Percentiles rank a stretch among this genome's conserved stretches.
Conservation (phyloP, 1,284 basidiomycete species). For the Rugosomyces carneus region DNA sequence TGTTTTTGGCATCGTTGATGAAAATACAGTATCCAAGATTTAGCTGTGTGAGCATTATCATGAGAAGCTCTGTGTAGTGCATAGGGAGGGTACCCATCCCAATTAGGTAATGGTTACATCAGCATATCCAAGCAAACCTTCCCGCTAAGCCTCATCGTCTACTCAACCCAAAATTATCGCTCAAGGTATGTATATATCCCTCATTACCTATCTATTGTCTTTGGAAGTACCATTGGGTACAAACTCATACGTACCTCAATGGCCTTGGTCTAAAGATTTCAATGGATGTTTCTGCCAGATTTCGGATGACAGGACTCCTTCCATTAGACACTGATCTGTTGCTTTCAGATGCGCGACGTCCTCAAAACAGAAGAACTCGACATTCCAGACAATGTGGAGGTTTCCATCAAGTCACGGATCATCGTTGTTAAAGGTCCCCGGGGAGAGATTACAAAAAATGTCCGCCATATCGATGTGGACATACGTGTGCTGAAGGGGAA, state of each 20-base stretch:
- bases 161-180: slow-evolving; percentile 30
- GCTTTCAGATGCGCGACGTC: slow-evolving; percentile 79
- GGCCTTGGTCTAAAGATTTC: slow-evolving; percentile 17
- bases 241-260: slow-evolving; percentile 19
- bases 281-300: slow-evolving; percentile 28
- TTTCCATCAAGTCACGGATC: slow-evolving; percentile 83
- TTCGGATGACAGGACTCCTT: no score
- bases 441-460: slow-evolving; percentile 85
- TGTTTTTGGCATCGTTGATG: no score
- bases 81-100: neutral
- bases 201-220: slow-evolving; percentile 13
- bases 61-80: no score
- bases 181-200: slow-evolving; percentile 31
- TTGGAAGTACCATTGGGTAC: slow-evolving; percentile 13
- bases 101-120: slow-evolving; percentile 18
- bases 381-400: slow-evolving; percentile 82
- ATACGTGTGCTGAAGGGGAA: slow-evolving; percentile 78
- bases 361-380: slow-evolving; percentile 92
- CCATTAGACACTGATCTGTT: slow-evolving; percentile 9
- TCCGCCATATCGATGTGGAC: slow-evolving; percentile 96
- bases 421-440: slow-evolving; percentile 89
- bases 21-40: no score
- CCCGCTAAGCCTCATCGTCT: slow-evolving; percentile 17
- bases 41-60: no score
- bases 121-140: slow-evolving; percentile 16